phyloP scores from a whole-genome alignment of 768 basidiomycete species.

The Strobilomyces confusus region DNA sequence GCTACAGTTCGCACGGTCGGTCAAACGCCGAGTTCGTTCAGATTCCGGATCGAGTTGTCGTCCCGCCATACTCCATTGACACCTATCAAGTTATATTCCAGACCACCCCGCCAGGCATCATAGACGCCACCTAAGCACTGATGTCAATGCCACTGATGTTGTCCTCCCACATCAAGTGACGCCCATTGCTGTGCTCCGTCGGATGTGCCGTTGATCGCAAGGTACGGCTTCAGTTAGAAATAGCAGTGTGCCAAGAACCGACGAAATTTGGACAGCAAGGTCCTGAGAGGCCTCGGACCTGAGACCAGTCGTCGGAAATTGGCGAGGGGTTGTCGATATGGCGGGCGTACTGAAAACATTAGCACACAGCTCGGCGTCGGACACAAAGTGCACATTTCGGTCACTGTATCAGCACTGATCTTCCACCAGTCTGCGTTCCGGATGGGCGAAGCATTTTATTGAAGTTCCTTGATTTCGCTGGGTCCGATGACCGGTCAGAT shows the following conservation, averaged over 20 bases:
- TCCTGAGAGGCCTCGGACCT: slow-evolving; percentile 8
- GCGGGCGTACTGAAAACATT: background rate
- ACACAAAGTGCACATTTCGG: background rate
- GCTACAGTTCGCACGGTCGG: slow-evolving; percentile 12
- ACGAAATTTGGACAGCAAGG: slow-evolving; percentile 3
- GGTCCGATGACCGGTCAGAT: slow-evolving; percentile 3
- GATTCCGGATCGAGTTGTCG: background rate
- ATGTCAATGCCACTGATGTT: slow-evolving; percentile 2
- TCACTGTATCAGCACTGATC: background rate
- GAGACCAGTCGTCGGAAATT: background rate
- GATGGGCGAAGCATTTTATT: background rate
- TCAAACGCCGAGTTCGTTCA: slow-evolving; percentile 3
- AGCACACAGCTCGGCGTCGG: background rate
- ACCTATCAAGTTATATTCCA: background rate
- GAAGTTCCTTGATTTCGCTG: background rate
- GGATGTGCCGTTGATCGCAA: slow-evolving; percentile 6
- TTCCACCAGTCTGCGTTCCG: background rate
- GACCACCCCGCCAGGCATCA: background rate
- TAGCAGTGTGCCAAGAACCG: slow-evolving; percentile 4
- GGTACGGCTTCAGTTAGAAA: slow-evolving; percentile 7
- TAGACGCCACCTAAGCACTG: background rate
- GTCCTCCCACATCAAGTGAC: background rate
- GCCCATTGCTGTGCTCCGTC: slow-evolving; percentile 17
- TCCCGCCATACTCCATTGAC: background rate
- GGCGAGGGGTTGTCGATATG: background rate